Conservation (phyloP, 495 filamentous ascomycete genomes). For the Aspergillus conjunctus region DNA sequence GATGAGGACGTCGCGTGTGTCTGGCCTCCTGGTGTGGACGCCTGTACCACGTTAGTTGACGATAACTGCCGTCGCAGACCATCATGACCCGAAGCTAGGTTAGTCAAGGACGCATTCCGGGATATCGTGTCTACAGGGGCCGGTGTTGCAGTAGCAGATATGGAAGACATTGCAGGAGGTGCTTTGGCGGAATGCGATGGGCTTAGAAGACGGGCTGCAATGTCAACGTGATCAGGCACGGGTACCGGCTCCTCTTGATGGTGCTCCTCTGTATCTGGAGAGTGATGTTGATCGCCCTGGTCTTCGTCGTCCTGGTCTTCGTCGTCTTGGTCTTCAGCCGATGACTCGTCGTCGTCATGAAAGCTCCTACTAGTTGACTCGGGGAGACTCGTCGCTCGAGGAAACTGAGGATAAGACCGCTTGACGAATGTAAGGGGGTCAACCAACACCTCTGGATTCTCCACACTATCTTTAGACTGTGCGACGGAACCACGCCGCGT, state of each 20-base stretch:
- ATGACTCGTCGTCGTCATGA: slow-evolving; percentile 22
- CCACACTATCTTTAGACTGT: slow-evolving; percentile 43
- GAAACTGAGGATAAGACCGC: slow-evolving; percentile 47
- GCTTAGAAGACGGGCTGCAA: slow-evolving; percentile 44
- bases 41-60: slow-evolving; percentile 29
- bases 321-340: slow-evolving; percentile 28
- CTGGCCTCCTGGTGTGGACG: slow-evolving; percentile 32
- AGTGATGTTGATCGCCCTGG: slow-evolving; percentile 19
- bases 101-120: slow-evolving; percentile 43
- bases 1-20: slow-evolving; percentile 47
- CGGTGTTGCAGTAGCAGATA: slow-evolving; percentile 49
- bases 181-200: slow-evolving; percentile 48
- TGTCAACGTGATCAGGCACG: slow-evolving; percentile 36
- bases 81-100: slow-evolving; percentile 39
- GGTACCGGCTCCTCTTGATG: slow-evolving; percentile 23
- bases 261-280: slow-evolving; percentile 21
- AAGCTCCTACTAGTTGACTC: slow-evolving; percentile 44
- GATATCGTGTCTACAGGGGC: slow-evolving; percentile 35
- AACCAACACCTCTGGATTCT: slow-evolving; percentile 44
- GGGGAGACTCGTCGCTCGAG: slow-evolving; percentile 49
- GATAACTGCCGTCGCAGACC: slow-evolving; percentile 40
- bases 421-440: slow-evolving; percentile 53
- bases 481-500: slow-evolving; percentile 50
- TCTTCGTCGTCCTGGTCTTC: slow-evolving; percentile 31
- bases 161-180: slow-evolving; percentile 52